These are phyloP conservation scores for Oryza nivara DNA, from an alignment of 176 grass and related monocot genomes.

Conservation along the genomic window DNA sequence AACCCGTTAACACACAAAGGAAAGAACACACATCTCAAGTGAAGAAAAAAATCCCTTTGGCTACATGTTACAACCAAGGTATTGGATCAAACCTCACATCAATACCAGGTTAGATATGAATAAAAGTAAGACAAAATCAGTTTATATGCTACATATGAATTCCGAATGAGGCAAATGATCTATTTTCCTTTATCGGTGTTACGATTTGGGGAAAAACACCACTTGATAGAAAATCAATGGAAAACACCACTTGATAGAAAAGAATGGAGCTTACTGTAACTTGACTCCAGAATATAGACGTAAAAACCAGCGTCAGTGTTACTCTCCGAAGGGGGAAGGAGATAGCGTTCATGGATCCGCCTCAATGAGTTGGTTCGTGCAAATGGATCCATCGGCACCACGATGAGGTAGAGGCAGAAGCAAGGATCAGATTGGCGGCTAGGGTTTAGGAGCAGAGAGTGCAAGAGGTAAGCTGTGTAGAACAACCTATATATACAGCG, in stretches of 20 bases:
- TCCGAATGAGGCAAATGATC: background rate
- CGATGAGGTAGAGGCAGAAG: background rate
- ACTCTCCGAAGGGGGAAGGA: background rate
- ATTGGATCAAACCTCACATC: background rate
- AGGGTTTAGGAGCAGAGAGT: slow-evolving; percentile 33
- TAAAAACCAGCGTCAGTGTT: background rate
- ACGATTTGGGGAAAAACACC: slow-evolving; percentile 6
- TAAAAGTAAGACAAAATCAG: slow-evolving; percentile 15
- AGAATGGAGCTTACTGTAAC: background rate
- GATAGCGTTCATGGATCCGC: background rate
- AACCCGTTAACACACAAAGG: slow-evolving; percentile 5
- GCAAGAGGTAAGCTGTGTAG: slow-evolving; percentile 12
- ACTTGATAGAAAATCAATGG: slow-evolving; percentile 7
- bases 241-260: slow-evolving; percentile 23
- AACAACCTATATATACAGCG: slow-evolving; percentile 22
- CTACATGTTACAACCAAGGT: slow-evolving; percentile 5
- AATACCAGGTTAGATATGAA: slow-evolving; percentile 27
- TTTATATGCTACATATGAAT: slow-evolving; percentile 17
- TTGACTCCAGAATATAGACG: background rate
- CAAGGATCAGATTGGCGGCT: background rate
- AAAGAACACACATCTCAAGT: slow-evolving; percentile 9
- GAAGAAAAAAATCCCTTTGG: background rate
- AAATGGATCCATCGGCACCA: slow-evolving; percentile 29
- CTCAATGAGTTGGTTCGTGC: background rate
- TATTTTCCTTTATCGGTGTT: background rate